Percentiles rank a stretch among this genome's conserved stretches.
These are phyloP conservation scores for Linnemannia schmuckeri DNA, from an alignment of 192 early-diverging fungal species.

Conservation along the genomic window DNA sequence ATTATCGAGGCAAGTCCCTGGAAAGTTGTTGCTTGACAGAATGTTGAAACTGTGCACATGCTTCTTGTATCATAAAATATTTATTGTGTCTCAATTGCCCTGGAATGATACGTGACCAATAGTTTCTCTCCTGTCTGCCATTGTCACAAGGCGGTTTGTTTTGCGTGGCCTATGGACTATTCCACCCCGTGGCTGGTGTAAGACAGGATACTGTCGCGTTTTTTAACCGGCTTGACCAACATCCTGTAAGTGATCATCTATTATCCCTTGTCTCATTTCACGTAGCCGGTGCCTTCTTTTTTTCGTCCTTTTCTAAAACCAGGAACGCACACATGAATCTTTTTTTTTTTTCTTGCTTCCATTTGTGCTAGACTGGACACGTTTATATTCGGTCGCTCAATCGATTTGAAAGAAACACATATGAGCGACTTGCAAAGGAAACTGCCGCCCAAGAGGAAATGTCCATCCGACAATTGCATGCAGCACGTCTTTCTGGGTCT, in stretches of 20 bases:
- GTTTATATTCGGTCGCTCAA: constrained; percentile 47
- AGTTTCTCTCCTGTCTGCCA: constrained; percentile 81
- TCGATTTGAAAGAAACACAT: constrained; percentile 45
- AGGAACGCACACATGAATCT: neutral
- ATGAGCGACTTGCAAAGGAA: constrained; percentile 49
- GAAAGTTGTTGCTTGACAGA: too few species aligned
- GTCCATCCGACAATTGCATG: constrained; percentile 26
- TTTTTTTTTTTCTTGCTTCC: neutral
- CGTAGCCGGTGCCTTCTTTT: neutral
- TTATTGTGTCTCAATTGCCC: neutral
- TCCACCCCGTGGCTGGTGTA: constrained; percentile 78
- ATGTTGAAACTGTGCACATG: too few species aligned
- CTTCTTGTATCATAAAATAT: too few species aligned
- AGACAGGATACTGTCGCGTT: constrained; percentile 77
- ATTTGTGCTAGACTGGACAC: constrained; percentile 34
- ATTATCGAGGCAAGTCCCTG: constrained; percentile 75
- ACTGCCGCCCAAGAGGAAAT: constrained; percentile 15
- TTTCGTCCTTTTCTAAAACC: neutral
- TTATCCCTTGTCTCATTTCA: too few species aligned
- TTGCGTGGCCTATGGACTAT: constrained; percentile 85
- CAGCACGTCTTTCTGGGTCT: constrained; percentile 22
- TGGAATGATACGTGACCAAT: constrained; percentile 20
- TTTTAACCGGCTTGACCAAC: constrained; percentile 78
- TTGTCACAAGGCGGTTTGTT: constrained; percentile 85
- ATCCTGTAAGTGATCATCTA: constrained; percentile 61